Base-by-base conservation (phyloP, 2,329 filamentous ascomycete genomes). In the Cordyceps cicadae region DNA sequence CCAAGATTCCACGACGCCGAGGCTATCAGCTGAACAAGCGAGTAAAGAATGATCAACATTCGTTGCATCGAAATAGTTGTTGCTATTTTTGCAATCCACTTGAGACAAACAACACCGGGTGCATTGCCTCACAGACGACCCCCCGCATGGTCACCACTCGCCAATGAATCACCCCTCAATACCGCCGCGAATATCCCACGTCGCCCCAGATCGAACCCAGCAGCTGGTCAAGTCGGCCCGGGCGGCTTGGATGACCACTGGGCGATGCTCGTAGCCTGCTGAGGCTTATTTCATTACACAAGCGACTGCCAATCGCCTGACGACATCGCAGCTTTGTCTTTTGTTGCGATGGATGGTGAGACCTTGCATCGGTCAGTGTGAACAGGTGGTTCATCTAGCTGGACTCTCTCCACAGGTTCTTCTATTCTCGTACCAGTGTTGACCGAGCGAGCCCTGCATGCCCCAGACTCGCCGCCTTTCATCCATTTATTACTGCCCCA, bases 151-250 rank as follows among this genome's bases (percentile, higher is more conserved):
- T 39, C 54, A 43, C 34, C 46, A 24, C 55, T 34, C 15, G 45
- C 32, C 24, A 57, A 26, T 48, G 32, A 55, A 46, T 11, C 29
- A 48, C 49, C 48, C 55, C 56, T 52, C 48, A 59, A 59, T 59
- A 45, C 37, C 48, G 56, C 56, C 56, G 56, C 46, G 56, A 59
- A 59, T 59, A 53, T 59, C 56, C 46, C 55, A 58, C 51, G 46
- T 24, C 46, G 55, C 55, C 37, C 56, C 56, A 59, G 56, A 59
- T 59, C 56, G 48, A 52, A n/a, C 21, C 29, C 11, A 49, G 43
- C 43, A 49, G 32, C 45, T 11, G 49, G 5, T 15, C 49, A 55
- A 59, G 45, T 59, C 56, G 56, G 56, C 48, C 48, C 56, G 56
- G 48, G 45, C 46, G 29, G 21, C 43, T n/a, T 15, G 4, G 5